Evolutionary conservation across 176 grass and related monocot genomes (phyloP).

Genomic region (Phoenix dactylifera): DNA sequence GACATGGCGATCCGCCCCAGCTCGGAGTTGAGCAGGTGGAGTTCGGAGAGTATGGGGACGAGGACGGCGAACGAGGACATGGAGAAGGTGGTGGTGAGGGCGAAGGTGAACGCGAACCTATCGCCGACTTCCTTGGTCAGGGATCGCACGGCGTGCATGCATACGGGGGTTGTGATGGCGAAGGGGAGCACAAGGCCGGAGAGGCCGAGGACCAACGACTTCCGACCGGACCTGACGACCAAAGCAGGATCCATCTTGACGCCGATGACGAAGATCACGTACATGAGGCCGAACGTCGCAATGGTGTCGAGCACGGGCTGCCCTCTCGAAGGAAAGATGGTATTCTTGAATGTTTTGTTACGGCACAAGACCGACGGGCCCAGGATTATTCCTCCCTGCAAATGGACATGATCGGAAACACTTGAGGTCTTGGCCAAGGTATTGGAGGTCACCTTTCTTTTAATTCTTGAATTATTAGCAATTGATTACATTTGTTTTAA

Average conservation of each 20-base stretch:
- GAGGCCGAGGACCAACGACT: constrained; percentile 43
- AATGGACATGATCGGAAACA: neutral
- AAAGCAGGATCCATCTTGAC: constrained; percentile 67
- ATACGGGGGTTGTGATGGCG: constrained; percentile 11
- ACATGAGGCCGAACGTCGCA: constrained; percentile 62
- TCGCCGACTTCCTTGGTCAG: constrained; percentile 17
- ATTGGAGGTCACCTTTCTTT: neutral
- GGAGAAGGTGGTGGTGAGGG: constrained; percentile 44
- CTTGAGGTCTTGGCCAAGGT: too few species aligned
- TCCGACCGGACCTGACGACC: constrained; percentile 51
- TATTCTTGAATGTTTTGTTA: constrained; percentile 36
- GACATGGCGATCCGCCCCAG: constrained; percentile 76
- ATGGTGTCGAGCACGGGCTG: constrained; percentile 65
- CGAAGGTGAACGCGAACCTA: constrained; percentile 31
- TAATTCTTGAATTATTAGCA: too few species aligned
- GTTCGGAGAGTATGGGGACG: constrained; percentile 72
- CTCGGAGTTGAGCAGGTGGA: constrained; percentile 82
- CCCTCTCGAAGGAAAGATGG: constrained; percentile 56
- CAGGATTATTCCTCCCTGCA: constrained; percentile 70
- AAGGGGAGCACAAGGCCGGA: constrained; percentile 44
- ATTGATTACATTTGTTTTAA: too few species aligned
- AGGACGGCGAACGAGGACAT: constrained; percentile 63
- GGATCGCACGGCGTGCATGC: constrained; percentile 7
- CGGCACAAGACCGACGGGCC: constrained; percentile 64
- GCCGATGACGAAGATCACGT: constrained; percentile 75